These are phyloP conservation scores for Nakaseomyces bracarensis DNA, from an alignment of 1,139 yeast species.

Conservation along the genomic window DNA sequence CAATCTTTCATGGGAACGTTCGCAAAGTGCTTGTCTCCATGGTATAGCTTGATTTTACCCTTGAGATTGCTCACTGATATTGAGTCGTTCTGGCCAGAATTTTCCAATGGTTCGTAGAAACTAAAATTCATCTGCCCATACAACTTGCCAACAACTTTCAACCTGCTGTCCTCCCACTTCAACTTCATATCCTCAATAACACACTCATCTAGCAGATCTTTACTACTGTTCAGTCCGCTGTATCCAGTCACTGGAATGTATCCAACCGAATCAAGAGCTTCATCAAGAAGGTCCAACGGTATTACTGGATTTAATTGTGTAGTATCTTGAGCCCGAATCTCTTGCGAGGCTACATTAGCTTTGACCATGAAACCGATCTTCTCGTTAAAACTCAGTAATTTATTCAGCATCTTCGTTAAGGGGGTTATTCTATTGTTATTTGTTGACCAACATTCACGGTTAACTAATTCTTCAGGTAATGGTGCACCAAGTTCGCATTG, in stretches of 20 bases:
- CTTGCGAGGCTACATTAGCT: constrained; percentile 17
- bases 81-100: constrained; percentile 13
- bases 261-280: constrained; percentile 12
- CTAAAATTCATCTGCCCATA: constrained; percentile 10
- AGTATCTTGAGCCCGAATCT: constrained; percentile 16
- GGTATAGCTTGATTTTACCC: constrained; percentile 33
- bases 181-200: constrained; percentile 31
- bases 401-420: constrained; percentile 29
- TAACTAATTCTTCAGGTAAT: constrained; percentile 20
- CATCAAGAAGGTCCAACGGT: constrained; percentile 16
- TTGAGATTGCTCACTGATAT: constrained; percentile 27
- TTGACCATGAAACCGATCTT: constrained; percentile 21
- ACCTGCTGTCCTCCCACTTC: constrained; percentile 28
- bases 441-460: constrained; percentile 25
- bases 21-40: constrained; percentile 31
- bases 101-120: constrained; percentile 1
- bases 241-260: constrained; percentile 19
- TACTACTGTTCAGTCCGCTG: constrained; percentile 18
- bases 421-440: constrained; percentile 31
- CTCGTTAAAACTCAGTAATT: constrained; percentile 27
- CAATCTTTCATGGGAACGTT: constrained; percentile 33
- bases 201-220: constrained; percentile 28
- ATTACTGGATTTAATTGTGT: too few relatives aligned
- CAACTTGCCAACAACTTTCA: constrained; percentile 32
- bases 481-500: constrained; percentile 19